phyloP scores from a whole-genome alignment of 2,329 filamentous ascomycete species.

The Monosporascus cannonballus region DNA sequence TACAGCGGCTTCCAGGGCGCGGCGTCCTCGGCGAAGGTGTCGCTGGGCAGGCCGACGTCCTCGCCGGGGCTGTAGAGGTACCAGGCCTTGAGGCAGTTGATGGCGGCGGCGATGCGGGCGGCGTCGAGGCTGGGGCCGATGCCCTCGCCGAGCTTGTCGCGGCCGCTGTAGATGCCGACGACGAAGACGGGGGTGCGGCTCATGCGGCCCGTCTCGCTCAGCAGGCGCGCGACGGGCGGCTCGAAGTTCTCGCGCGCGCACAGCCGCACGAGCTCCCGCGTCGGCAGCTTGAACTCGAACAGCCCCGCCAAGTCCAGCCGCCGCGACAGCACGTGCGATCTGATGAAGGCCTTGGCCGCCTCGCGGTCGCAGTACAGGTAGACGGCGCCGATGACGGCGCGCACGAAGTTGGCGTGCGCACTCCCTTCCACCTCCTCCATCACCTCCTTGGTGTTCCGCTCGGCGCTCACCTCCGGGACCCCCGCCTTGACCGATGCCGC shows the following conservation, averaged over 20 bases:
- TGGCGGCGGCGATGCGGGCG: slow-evolving; percentile 72
- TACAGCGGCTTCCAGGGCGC: slow-evolving; percentile 60
- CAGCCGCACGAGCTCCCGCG: slow-evolving; percentile 73
- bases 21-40: slow-evolving; percentile 57
- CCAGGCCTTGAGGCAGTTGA: slow-evolving; percentile 86
- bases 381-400: slow-evolving; percentile 76
- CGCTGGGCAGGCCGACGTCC: slow-evolving; percentile 61
- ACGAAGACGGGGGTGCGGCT: slow-evolving; percentile 86
- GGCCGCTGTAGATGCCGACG: slow-evolving; percentile 87
- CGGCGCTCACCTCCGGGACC: slow-evolving; percentile 13
- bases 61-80: slow-evolving; percentile 83
- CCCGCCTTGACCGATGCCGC: neutral
- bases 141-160: slow-evolving; percentile 90
- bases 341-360: slow-evolving; percentile 75
- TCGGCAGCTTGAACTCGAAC: slow-evolving; percentile 80
- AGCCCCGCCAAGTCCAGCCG: slow-evolving; percentile 69
- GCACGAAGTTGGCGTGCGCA: slow-evolving; percentile 71
- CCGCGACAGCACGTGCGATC: slow-evolving; percentile 75
- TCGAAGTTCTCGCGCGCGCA: slow-evolving; percentile 90
- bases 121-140: slow-evolving; percentile 70
- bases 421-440: slow-evolving; percentile 13
- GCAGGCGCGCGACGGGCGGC: slow-evolving; percentile 74
- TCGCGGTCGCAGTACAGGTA: slow-evolving; percentile 79
- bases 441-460: slow-evolving; percentile 16
- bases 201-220: slow-evolving; percentile 82